Conservation (phyloP, 129 eudicot species). For the Flaveria brownii region DNA sequence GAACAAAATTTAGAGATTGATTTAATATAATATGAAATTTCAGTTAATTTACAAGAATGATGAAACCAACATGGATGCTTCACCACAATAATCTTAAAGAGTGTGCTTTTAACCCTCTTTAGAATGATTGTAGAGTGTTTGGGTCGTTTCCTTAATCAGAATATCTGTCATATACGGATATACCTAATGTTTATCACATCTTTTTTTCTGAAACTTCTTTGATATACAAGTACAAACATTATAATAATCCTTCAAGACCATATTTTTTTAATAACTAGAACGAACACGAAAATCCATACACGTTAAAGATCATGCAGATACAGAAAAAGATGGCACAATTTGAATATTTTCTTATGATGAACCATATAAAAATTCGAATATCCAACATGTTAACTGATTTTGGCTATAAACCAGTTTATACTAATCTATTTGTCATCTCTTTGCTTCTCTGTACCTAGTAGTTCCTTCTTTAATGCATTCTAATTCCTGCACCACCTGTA, state of each 20-base stretch:
- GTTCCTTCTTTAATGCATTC: conserved; percentile 35
- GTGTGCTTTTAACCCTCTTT: too few species aligned
- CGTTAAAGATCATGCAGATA: conserved; percentile 7
- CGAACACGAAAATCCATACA: neutral
- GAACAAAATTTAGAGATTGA: too few species aligned
- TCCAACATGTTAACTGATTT: neutral
- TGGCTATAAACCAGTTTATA: neutral
- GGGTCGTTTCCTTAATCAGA: too few species aligned
- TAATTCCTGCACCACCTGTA: conserved; percentile 41
- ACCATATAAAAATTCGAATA: neutral
- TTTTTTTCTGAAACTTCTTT: neutral
- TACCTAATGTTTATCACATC: neutral
- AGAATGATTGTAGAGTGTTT: too few species aligned
- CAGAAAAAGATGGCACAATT: too few species aligned
- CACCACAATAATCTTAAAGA: too few species aligned
- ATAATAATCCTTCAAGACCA: conserved; percentile 3
- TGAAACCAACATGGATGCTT: too few species aligned
- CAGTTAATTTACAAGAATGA: too few species aligned
- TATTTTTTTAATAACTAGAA: neutral
- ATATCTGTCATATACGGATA: neutral
- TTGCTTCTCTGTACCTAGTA: conserved; percentile 24
- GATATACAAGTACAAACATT: too few species aligned
- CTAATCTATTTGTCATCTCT: conserved; percentile 10
- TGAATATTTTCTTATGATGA: too few species aligned
- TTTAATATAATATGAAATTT: too few species aligned